These are phyloP conservation scores for Cyberlindnera mycetangii DNA, from an alignment of 805 yeast genomes.

Conservation along the genomic window DNA sequence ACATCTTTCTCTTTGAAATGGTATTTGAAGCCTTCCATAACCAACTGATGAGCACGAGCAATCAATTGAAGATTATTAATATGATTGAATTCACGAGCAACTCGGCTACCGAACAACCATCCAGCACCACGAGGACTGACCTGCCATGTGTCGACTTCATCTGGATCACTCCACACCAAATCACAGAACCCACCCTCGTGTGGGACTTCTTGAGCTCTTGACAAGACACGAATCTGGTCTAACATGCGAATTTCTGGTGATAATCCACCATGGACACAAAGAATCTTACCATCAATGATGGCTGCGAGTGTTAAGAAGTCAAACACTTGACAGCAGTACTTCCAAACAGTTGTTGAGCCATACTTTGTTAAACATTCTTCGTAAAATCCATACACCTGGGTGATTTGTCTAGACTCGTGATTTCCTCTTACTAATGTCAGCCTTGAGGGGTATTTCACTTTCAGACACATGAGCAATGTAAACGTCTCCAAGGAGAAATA, in stretches of 20 bases:
- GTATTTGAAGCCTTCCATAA: conserved; percentile 96
- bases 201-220: conserved; percentile 97
- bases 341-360: conserved; percentile 86
- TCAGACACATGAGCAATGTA: conserved; percentile 88
- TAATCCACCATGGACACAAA: conserved; percentile 96
- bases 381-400: conserved; percentile 98
- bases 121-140: conserved; percentile 98
- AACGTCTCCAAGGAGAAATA: conserved; percentile 92
- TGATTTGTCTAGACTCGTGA: conserved; percentile 94
- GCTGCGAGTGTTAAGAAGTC: conserved; percentile 94
- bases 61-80: conserved; percentile 84
- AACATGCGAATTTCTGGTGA: conserved; percentile 97
- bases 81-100: conserved; percentile 93
- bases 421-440: conserved; percentile 95
- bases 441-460: conserved; percentile 81
- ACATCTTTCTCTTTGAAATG: conserved; percentile 90
- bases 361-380: conserved; percentile 93
- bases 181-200: conserved; percentile 99
- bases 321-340: conserved; percentile 93
- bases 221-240: conserved; percentile 90
- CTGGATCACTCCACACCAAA: conserved; percentile 97
- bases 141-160: conserved; percentile 97
- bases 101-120: conserved; percentile 93
- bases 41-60: conserved; percentile 96
- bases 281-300: conserved; percentile 87